Conservation (phyloP, 441 rosid genomes). For the Corymbia calophylla region DNA sequence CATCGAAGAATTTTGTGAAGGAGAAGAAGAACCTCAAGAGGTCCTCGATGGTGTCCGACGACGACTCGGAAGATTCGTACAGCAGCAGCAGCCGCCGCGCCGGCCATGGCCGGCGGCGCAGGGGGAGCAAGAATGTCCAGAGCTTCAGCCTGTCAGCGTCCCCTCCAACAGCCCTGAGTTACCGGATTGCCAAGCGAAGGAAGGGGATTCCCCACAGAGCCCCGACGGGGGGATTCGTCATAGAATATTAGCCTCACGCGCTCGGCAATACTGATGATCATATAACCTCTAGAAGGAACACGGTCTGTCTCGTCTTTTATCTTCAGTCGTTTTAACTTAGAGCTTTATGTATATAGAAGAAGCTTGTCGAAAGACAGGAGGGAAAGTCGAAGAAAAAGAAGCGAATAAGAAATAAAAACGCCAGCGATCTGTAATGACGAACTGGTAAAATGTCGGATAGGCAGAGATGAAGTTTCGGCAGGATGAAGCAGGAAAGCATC, state of each 20-base stretch:
- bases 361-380: neutral
- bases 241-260: conserved; percentile 16
- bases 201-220: conserved; percentile 41
- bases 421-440: neutral
- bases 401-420: neutral
- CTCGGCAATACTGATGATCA: neutral
- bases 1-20: conserved; percentile 46
- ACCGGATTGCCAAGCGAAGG: conserved; percentile 29
- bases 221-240: conserved; percentile 35
- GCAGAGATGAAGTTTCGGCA: neutral
- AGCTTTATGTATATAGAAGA: neutral
- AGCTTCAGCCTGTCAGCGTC: conserved; percentile 36
- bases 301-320: accelerated
- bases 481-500: neutral
- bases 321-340: neutral
- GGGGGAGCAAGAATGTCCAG: neutral
- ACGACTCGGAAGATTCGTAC: conserved; percentile 61
- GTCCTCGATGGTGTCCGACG: conserved; percentile 32
- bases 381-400: neutral
- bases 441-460: neutral
- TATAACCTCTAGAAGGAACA: neutral
- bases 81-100: conserved; percentile 25
- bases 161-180: conserved; percentile 19
- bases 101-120: conserved; percentile 31
- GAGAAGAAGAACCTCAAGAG: conserved; percentile 20